These are phyloP conservation scores for Symbiotaphrina buchneri DNA, from an alignment of 495 filamentous ascomycete genomes.

Conservation along the genomic window DNA sequence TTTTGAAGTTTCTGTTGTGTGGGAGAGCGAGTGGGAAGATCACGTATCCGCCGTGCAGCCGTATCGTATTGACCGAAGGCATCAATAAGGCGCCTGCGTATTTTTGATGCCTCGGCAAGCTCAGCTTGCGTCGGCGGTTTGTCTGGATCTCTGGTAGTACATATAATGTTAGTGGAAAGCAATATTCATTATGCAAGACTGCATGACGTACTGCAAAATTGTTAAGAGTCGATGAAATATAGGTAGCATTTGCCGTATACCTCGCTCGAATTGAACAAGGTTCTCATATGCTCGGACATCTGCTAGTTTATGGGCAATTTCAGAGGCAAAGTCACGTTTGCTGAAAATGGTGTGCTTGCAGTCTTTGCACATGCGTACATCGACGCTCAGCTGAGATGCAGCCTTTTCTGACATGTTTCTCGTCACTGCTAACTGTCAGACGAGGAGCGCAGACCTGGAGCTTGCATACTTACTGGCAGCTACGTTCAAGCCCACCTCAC, in stretches of 20 bases:
- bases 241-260: slow-evolving; percentile 66
- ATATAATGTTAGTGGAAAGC: neutral
- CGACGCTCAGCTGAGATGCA: slow-evolving; percentile 35
- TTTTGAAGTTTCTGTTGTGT: slow-evolving; percentile 63
- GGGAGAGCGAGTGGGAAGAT: slow-evolving; percentile 46
- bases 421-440: slow-evolving; percentile 17
- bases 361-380: slow-evolving; percentile 78
- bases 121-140: slow-evolving; percentile 53
- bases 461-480: slow-evolving; percentile 31
- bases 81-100: slow-evolving; percentile 77
- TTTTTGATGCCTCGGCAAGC: slow-evolving; percentile 71
- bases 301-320: slow-evolving; percentile 41
- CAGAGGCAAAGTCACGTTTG: slow-evolving; percentile 57
- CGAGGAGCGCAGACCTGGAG: neutral
- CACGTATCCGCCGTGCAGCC: slow-evolving; percentile 62
- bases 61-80: slow-evolving; percentile 78
- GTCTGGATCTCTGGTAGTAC: slow-evolving; percentile 33
- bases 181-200: slow-evolving; percentile 5
- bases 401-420: slow-evolving; percentile 35
- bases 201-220: slow-evolving; percentile 32
- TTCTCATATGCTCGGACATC: slow-evolving; percentile 73
- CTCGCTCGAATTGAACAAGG: slow-evolving; percentile 69
- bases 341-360: slow-evolving; percentile 73
- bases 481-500: slow-evolving; percentile 60
- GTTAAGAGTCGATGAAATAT: slow-evolving; percentile 65